Conservation (phyloP, 257 asterid genomes). For the Anisodus acutangulus region DNA sequence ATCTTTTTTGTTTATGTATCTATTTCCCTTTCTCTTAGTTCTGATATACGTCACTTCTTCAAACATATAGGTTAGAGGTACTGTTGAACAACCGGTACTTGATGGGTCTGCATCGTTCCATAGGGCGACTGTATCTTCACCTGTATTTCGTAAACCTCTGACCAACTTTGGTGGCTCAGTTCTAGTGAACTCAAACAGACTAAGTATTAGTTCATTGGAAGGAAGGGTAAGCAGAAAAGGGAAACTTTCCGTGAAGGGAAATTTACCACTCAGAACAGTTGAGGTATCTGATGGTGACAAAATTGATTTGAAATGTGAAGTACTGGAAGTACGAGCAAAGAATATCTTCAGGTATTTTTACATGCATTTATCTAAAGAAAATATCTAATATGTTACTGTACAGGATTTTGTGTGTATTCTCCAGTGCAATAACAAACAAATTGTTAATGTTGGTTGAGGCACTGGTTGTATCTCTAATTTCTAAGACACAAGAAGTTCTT, state of each 20-base stretch:
- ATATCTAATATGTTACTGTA: background rate
- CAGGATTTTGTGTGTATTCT: background rate
- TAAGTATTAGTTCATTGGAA: constrained; percentile 83
- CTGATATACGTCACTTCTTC: constrained; percentile 33
- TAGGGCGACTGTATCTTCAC: constrained; percentile 95
- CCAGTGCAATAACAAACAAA: background rate
- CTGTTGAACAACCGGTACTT: constrained; percentile 94
- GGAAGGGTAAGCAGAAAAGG: constrained; percentile 98
- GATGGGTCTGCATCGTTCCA: constrained; percentile 98
- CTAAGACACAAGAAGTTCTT: background rate
- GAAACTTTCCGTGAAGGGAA: constrained; percentile 83
- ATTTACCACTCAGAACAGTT: constrained; percentile 72
- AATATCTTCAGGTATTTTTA: constrained; percentile 74
- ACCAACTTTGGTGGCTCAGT: constrained; percentile 95
- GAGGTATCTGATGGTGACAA: constrained; percentile 79
- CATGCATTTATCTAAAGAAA: constrained; percentile 22
- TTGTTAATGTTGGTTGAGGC: background rate
- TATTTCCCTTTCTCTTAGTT: constrained; percentile 33
- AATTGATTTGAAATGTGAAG: constrained; percentile 96
- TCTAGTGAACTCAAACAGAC: constrained; percentile 81
- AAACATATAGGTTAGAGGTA: constrained; percentile 80
- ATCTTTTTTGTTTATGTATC: background rate
- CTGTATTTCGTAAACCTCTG: constrained; percentile 87
- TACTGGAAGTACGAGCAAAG: constrained; percentile 92
- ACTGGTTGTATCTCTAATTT: constrained; percentile 21